Conservation (phyloP, 345 rosid genomes). For the Syzygium aqueum region DNA sequence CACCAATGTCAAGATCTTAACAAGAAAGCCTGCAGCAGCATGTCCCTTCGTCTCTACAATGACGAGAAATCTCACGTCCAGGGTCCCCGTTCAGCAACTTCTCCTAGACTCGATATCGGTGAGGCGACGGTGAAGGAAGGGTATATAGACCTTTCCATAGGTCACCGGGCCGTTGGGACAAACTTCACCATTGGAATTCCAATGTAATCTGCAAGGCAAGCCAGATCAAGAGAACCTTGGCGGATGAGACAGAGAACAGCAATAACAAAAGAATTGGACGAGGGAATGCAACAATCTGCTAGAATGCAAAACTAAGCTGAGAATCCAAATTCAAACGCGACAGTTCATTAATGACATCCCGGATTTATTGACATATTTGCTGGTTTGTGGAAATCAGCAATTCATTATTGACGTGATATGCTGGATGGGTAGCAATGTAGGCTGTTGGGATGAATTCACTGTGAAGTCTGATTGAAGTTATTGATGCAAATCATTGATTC, state of each 20-base stretch:
- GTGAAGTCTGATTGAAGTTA: too few species aligned
- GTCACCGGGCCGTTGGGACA: rapidly evolving
- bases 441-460: too few species aligned
- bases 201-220: background rate
- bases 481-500: too few species aligned
- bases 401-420: too few species aligned
- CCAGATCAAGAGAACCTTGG: background rate
- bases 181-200: background rate
- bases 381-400: background rate
- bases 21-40: background rate
- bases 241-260: background rate
- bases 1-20: background rate
- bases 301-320: background rate
- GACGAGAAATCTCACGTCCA: background rate
- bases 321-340: background rate
- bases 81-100: background rate
- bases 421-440: too few species aligned
- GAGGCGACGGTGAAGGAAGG: background rate
- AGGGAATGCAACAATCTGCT: background rate
- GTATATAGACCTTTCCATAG: background rate
- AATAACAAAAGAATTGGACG: background rate
- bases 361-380: background rate
- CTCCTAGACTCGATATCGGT: background rate
- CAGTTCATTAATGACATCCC: background rate
- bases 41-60: background rate